phyloP scores from a whole-genome alignment of 495 filamentous ascomycete species.

The Lasiosphaeria miniovina region DNA sequence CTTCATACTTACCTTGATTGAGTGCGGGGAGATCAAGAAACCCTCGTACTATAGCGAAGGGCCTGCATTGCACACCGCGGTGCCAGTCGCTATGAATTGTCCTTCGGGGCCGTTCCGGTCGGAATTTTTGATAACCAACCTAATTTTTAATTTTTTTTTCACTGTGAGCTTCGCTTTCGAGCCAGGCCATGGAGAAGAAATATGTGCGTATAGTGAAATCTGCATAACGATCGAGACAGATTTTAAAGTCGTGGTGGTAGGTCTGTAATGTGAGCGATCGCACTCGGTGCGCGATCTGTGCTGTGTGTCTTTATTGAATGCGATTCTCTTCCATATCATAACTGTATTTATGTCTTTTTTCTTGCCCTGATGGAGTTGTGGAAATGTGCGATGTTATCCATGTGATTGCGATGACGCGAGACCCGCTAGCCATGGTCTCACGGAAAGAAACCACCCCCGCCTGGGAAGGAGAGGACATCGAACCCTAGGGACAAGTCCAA shows the following conservation, averaged over 20 bases:
- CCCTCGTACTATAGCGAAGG: slow-evolving; percentile 20
- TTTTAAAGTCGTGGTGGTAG: no score
- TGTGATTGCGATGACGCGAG: not conserved
- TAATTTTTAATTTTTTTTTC: slow-evolving; percentile 22
- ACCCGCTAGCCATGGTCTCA: not conserved
- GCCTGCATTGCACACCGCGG: slow-evolving; percentile 42
- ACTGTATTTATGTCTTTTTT: not conserved
- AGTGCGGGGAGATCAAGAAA: slow-evolving; percentile 31
- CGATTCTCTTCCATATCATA: slow-evolving; percentile 1
- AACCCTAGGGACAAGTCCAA: no score
- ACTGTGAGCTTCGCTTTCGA: slow-evolving; percentile 22
- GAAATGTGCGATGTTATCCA: not conserved
- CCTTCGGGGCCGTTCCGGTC: slow-evolving; percentile 40
- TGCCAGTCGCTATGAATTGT: slow-evolving; percentile 31
- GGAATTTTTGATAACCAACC: slow-evolving; percentile 35
- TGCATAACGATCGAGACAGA: no score
- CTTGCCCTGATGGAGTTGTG: not conserved
- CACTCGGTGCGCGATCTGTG: not conserved
- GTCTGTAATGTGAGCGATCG: no score
- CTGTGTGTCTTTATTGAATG: not conserved
- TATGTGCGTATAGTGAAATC: not conserved
- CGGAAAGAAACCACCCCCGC: not conserved
- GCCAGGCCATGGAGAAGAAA: slow-evolving; percentile 32
- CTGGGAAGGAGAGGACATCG: not conserved
- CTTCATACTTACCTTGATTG: slow-evolving; percentile 42